Evolutionary conservation across 73 alveolate genomes (phyloP).

Genomic region (Paramecium caudatum): DNA sequence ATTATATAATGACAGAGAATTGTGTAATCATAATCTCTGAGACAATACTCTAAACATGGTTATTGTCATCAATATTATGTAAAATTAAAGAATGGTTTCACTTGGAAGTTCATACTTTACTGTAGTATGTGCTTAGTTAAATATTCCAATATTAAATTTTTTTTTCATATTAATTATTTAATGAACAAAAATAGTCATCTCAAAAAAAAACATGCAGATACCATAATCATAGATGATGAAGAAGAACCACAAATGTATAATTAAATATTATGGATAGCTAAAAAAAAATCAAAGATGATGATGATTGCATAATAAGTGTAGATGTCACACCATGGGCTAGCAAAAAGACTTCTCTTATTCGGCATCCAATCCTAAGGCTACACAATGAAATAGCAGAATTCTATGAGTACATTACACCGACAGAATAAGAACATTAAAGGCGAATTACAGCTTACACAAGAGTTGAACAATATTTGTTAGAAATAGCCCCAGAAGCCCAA

Average conservation of each 20-base stretch:
- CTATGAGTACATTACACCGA: conserved; percentile 88
- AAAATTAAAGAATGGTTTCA: neutral
- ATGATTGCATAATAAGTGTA: conserved; percentile 32
- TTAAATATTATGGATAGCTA: neutral
- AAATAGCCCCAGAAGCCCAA: conserved; percentile 76
- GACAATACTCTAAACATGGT: conserved; percentile 42
- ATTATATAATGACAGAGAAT: neutral
- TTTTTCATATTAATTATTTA: neutral
- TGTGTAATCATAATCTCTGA: conserved; percentile 28
- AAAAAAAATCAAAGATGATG: conserved; percentile 12
- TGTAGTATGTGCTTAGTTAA: conserved; percentile 40
- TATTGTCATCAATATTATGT: conserved; percentile 34
- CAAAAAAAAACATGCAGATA: neutral
- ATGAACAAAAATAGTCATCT: neutral
- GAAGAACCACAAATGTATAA: conserved; percentile 62
- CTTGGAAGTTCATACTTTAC: conserved; percentile 36
- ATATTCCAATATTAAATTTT: conserved; percentile 13
- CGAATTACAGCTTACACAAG: conserved; percentile 85
- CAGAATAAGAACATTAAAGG: conserved; percentile 82
- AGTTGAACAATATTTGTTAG: conserved; percentile 70
- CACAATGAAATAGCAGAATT: conserved; percentile 98
- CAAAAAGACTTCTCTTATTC: conserved; percentile 51
- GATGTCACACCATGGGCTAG: conserved; percentile 71
- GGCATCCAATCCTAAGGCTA: conserved; percentile 86
- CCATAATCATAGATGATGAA: neutral